Evolutionary conservation across 495 filamentous ascomycete species (phyloP), one percentile per base, ranked within the genome.

Genomic region (Neurospora sp.): DNA sequence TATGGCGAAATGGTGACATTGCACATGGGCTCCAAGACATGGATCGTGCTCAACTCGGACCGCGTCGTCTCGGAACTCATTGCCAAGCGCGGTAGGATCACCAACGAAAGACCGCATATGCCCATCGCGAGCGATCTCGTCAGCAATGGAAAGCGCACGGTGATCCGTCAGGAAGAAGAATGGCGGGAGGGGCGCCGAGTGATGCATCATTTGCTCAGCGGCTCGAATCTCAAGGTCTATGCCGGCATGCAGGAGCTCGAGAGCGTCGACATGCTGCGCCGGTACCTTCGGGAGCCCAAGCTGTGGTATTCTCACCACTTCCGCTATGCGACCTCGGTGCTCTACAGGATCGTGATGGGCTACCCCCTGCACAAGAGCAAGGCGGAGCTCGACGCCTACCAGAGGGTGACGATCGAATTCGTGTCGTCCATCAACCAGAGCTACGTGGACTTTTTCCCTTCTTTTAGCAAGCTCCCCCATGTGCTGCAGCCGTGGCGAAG

Each of bases 161-260:
- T 83, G 9, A 53, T 83, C 27, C 74, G 76, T 71, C 75, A 70
- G n/a, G 74, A 81, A 61, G 70, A 73, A 39, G 72, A 79, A 10
- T 82, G 80, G 79, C 70, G 73, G 14, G 73, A 76, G 59, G 70
- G 71, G 3, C 75, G 77, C 3, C 78, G 75, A 48, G 80, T 85
- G 38, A 84, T 83, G 79, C 85, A 86, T 73, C 76, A 77, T 3
- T 76, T 85, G 12, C 76, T 85, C 22, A 83, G 79, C 74, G 80
- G 79, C 5, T 72, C 79, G 0, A 75, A 78, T 0, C 68, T 83
- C 31, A 77, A 77, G 59, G 74, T 78, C 11, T 86, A 84, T 48
- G 80, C 68, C 12, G 74, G 70, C 0, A 80, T 75, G 76, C 84
- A 85, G 70, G 83, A 85, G 39, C 68, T 81, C 4, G 83, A 86